Evolutionary conservation across 2,329 filamentous ascomycete genomes (phyloP), one percentile per base, ranked within the genome.

Genomic region (Alternaria solani): DNA sequence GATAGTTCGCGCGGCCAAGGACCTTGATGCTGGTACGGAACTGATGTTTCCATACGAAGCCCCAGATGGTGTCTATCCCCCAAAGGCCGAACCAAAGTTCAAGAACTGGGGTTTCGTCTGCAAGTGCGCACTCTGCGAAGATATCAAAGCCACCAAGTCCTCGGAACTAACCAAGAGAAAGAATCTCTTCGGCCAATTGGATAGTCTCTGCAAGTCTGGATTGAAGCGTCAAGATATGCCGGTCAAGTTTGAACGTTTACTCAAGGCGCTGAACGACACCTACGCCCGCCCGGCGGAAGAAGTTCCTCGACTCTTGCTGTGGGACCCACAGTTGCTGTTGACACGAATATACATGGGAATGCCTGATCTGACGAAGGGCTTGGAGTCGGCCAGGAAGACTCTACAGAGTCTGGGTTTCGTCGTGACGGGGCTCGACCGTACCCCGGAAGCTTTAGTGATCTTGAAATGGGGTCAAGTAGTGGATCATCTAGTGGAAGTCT

Each of bases 1-100:
- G 61, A 67, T 82, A 2, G 51, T 83, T 2, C 79, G 79, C 8
- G 82, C 82, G 4, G 73, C 72, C 16, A 65, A 72, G n/a, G 73
- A 79, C 38, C 14, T 73, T 3, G 61, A 64, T 4, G 18, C 62
- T 11, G 60, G n/a, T 25, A 62, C 59, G 1, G 70, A 71, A 48
- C 23, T 73, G 12, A 54, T 39, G 1, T 68, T 71, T 49, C 58
- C 42, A n/a, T 71, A 71, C 34, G 47, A 55, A 4, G 16, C 0
- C 4, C 57, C 63, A 8, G 23, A 43, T 0, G 30, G 36, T 6
- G 16, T 16, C 1, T 23, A 23, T 14, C 2, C 6, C 6, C 11
- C 41, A 6, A 41, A 51, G 4, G 6, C 32, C 11, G 55, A 43
- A 16, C 26, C 62, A 9, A 56, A 55, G 36, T 26, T 68, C 41